Evolutionary conservation across 1,139 yeast species (phyloP), one percentile per base, ranked within the genome.

Genomic region (Saccharomycopsis hybrid): DNA sequence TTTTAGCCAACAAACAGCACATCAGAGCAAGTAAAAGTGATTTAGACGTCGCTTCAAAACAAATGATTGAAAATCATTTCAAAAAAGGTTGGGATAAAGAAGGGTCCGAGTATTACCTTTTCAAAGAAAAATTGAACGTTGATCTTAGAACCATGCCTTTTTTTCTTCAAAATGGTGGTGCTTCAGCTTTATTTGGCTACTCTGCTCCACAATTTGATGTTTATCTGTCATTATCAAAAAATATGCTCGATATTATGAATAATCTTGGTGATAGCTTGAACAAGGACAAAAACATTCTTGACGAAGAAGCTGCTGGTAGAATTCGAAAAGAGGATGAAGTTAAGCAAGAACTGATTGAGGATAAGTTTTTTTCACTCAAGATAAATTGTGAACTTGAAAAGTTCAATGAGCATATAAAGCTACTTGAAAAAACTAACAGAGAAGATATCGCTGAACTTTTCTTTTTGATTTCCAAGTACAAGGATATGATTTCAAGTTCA

Each of bases 391-490:
- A 44, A 11, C 35, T 49, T 41, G 44, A 43, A 32, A 37, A 38
- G 28, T 35, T 51, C 24, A 37, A 45, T 18, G 49, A 44, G 31
- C 45, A 46, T 40, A 37, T 51, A 9, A 36, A 42, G 9, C 18
- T 41, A 5, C 29, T 51, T 5, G 51, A 52, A 28, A 36, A 38
- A 13, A 36, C 42, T 4, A 42, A 52, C 44, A 43, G 49, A 36
- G 53, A 50, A 24, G 55, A 52, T 44, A 31, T 52, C n/a, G 39
- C 38, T 5, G 53, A 49, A 36, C 36, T 50, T 24, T 52, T 49
- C 46, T 46, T 43, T 25, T 38, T 52, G 8, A 41, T 52, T n/a
- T 37, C 39, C 9, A 46, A 47, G 31, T 52, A 43, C 38, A 43
- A 46, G 24, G 48, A 42, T 24, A 33, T 47, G 39, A n/a, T 36